Conservation (phyloP, 1,284 basidiomycete genomes). For the Moniliella sp. region DNA sequence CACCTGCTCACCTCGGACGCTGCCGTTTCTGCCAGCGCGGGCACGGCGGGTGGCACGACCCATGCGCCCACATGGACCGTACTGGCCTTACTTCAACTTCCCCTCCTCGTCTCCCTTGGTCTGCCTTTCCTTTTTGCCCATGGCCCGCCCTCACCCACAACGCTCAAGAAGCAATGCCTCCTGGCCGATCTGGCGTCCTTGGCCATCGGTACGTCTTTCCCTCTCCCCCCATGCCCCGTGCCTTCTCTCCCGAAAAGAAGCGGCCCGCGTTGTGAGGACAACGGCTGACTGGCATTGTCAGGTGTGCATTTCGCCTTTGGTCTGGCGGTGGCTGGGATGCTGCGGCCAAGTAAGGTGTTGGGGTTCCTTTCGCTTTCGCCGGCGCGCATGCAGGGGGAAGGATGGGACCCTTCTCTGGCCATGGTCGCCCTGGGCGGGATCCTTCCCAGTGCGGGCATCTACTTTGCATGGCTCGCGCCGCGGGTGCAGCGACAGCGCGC, state of each 20-base stretch:
- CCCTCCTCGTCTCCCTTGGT: too few relatives aligned
- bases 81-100: conserved; percentile 12
- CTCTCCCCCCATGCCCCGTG: too few relatives aligned
- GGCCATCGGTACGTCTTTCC: too few relatives aligned
- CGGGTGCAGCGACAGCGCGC: conserved; percentile 1
- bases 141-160: too few relatives aligned
- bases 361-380: conserved; percentile 13
- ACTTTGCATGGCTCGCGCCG: conserved; percentile 9
- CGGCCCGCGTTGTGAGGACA: too few relatives aligned
- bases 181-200: too few relatives aligned
- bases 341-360: conserved; percentile 17
- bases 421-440: conserved; percentile 37
- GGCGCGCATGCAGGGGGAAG: conserved; percentile 2
- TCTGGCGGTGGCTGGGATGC: conserved; percentile 29
- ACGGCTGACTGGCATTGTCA: too few relatives aligned
- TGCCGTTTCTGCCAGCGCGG: too few relatives aligned
- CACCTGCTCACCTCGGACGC: conserved; percentile 9
- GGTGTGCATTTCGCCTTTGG: conserved; percentile 27
- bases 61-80: conserved; percentile 5
- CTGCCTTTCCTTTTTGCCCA: too few relatives aligned
- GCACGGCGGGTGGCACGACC: too few relatives aligned
- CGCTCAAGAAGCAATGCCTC: too few relatives aligned
- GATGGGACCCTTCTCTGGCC: conserved; percentile 37
- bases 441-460: conserved; percentile 36
- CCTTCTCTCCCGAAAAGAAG: too few relatives aligned